Evolutionary conservation across 2,329 filamentous ascomycete genomes (phyloP), one percentile per base, ranked within the genome.

Genomic region (Curvularia eragrostidis): DNA sequence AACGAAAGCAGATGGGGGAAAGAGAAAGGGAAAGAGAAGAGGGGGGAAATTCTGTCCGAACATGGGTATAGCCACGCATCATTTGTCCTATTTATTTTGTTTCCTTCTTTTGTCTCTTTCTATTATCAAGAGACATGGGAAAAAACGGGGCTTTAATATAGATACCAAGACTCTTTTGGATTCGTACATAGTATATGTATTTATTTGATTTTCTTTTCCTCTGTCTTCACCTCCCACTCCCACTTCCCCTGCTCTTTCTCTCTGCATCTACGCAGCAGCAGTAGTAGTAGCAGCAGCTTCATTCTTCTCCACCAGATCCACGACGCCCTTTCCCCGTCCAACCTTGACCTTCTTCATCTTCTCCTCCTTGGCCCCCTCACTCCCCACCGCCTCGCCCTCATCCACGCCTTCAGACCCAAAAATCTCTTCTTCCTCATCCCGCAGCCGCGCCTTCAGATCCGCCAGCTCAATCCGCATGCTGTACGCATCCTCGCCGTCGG

Each of bases 401-500:
- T 70, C 63, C 18, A 61, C 59, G 7, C 74, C 76, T 48, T 73
- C 75, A 41, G 62, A 69, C 19, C 75, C 75, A 9, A 76, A 75
- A 34, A 61, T 66, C 18, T 73, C 70, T 2, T 70, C 72, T 34
- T 72, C 74, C 30, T 72, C 72, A 62, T 81, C 74, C 44, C 75
- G 62, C 13, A 90, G 83, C 65, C 83, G 81, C 58, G 85, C 81
- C 52, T 82, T 79, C 43, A 89, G 75, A 49, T 81, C 79, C 2
- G 79, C 78, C 42, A 99, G 84, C 71, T 98, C 90, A 76, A 97
- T 90, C 62, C 88, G 89, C 95, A 99, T 99, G 74, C 88, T 91
- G 75, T 88, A 97, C 36, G 95, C 95, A 81, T 99, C 92, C 81
- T 99, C 95, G 59, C 94, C 94, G 77, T 99, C 95, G 56, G 95